These are phyloP conservation scores for sorghum (Sorghum bicolor) DNA, from an alignment of 176 grass and related monocot genomes.

Conservation along the genomic window DNA sequence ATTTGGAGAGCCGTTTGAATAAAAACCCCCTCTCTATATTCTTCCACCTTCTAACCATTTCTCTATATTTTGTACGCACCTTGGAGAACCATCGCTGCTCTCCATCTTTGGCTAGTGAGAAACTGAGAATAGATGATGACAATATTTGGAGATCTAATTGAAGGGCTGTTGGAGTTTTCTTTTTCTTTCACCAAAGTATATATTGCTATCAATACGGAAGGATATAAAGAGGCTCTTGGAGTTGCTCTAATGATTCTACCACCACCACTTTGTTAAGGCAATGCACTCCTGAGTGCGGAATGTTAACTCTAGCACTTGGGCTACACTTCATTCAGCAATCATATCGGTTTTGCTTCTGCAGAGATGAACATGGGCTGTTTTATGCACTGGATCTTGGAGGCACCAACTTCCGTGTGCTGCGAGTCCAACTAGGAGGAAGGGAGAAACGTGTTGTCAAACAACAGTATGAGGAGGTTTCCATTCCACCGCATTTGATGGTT, in stretches of 20 bases:
- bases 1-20: neutral
- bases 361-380: constrained; percentile 61
- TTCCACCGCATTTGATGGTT: constrained; percentile 70
- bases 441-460: constrained; percentile 58
- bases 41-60: neutral
- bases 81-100: neutral
- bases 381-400: constrained; percentile 89
- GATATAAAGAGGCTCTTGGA: neutral
- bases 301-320: neutral
- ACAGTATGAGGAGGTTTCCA: constrained; percentile 59
- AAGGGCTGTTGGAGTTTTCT: neutral
- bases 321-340: neutral
- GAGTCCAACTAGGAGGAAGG: constrained; percentile 77
- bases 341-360: constrained; percentile 17
- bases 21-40: neutral
- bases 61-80: neutral
- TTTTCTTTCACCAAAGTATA: neutral
- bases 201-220: neutral
- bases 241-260: neutral
- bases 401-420: constrained; percentile 80
- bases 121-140: neutral
- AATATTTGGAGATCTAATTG: neutral
- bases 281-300: neutral
- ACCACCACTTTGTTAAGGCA: neutral
- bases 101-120: neutral